Conservation (phyloP, 257 asterid genomes). For the Thymus mandschuricus region DNA sequence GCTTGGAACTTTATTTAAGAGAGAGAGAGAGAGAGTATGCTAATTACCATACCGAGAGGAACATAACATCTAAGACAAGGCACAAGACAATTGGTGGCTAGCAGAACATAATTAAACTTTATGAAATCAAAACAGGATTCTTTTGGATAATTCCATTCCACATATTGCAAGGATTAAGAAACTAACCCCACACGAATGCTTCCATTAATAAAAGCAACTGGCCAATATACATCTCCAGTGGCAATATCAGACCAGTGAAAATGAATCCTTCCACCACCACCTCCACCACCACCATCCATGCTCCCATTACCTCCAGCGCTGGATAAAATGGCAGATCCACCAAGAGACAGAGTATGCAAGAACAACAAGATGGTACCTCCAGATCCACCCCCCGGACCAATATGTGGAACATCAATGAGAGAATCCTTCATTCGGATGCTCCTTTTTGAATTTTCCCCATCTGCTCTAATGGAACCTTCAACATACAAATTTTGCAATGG, state of each 20-base stretch:
- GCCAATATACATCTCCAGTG: constrained; percentile 89
- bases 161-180: constrained; percentile 17
- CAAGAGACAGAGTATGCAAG: constrained; percentile 60
- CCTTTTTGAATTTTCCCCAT: constrained; percentile 62
- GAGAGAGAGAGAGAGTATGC: not conserved
- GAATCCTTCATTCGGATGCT: constrained; percentile 40
- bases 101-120: not conserved
- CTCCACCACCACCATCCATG: constrained; percentile 78
- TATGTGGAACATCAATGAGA: constrained; percentile 22
- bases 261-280: constrained; percentile 99
- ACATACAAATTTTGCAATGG: constrained; percentile 64
- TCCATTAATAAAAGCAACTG: constrained; percentile 81
- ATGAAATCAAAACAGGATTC: not conserved
- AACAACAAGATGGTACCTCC: constrained; percentile 94
- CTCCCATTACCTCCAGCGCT: constrained; percentile 86
- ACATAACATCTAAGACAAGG: not conserved
- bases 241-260: constrained; percentile 94
- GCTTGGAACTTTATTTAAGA: not conserved
- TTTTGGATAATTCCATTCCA: constrained; percentile 13
- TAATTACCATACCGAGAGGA: not conserved
- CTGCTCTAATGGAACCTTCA: constrained; percentile 80
- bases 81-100: not conserved
- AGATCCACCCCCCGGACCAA: constrained; percentile 97
- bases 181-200: constrained; percentile 76
- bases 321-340: constrained; percentile 67